phyloP scores from a whole-genome alignment of 1,139 yeast genomes.

The Blastobotrys illinoisensis region DNA sequence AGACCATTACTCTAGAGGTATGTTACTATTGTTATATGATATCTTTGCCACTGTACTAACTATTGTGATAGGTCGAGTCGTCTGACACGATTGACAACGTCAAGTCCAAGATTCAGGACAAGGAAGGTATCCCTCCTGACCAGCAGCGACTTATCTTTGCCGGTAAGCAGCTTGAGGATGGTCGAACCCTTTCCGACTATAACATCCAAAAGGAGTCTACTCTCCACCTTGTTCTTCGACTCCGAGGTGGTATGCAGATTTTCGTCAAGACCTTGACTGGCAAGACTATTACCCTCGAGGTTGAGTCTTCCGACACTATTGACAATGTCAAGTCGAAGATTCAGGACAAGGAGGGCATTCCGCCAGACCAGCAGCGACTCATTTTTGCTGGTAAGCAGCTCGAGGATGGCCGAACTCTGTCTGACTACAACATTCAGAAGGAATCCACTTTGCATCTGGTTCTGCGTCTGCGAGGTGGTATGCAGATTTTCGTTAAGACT shows the following conservation, averaged over 20 bases:
- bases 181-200: constrained; percentile 98
- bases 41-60: constrained; percentile 24
- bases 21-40: constrained; percentile 46
- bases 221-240: constrained; percentile 93
- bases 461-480: constrained; percentile 89
- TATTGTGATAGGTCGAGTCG: constrained; percentile 61
- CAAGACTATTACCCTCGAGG: constrained; percentile 66
- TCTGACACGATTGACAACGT: constrained; percentile 99
- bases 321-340: constrained; percentile 81
- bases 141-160: constrained; percentile 99
- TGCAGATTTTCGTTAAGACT: constrained; percentile 99
- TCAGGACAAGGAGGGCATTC: constrained; percentile 83
- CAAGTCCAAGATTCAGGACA: constrained; percentile 98
- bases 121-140: constrained; percentile 99
- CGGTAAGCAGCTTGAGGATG: constrained; percentile 99
- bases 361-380: constrained; percentile 82
- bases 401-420: constrained; percentile 51
- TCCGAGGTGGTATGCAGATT: constrained; percentile 94
- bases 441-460: constrained; percentile 52
- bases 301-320: constrained; percentile 79
- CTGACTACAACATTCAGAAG: background rate
- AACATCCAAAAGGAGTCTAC: constrained; percentile 99
- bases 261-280: constrained; percentile 72
- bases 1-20: constrained; percentile 96
- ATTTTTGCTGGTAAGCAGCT: constrained; percentile 85